phyloP scores from a whole-genome alignment of 2,329 filamentous ascomycete species.

The Tolypocladium sp. region DNA sequence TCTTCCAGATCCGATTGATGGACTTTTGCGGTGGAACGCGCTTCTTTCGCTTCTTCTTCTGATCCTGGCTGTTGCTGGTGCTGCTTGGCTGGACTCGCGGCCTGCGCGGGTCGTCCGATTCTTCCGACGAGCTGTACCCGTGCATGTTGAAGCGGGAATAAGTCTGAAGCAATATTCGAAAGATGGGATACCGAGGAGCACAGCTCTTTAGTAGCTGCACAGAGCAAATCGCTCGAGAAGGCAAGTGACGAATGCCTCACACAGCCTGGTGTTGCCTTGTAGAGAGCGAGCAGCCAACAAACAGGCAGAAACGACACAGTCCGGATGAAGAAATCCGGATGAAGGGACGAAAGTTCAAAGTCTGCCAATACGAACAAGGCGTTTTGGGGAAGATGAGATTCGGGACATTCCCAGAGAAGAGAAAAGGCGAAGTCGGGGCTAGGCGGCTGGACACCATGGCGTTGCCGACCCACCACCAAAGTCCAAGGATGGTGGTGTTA shows the following conservation, averaged over 20 bases:
- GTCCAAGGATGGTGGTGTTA: neutral
- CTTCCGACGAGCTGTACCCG: conserved; percentile 41
- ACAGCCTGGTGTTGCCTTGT: neutral
- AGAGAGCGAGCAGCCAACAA: neutral
- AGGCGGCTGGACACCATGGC: neutral
- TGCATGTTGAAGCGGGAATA: conserved; percentile 17
- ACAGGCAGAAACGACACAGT: neutral
- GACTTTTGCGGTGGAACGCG: conserved; percentile 53
- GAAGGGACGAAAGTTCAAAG: neutral
- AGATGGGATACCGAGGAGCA: neutral
- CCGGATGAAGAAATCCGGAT: neutral
- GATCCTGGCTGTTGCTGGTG: conserved; percentile 22
- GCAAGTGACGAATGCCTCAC: neutral
- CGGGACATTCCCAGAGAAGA: neutral
- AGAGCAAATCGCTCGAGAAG: too few relatives aligned
- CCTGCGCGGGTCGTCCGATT: conserved; percentile 36
- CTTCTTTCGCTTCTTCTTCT: conserved; percentile 50
- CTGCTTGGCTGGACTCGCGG: conserved; percentile 23
- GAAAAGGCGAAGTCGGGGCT: neutral
- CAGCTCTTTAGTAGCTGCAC: neutral
- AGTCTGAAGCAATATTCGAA: neutral
- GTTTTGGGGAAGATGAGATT: neutral
- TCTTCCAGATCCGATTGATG: conserved; percentile 59
- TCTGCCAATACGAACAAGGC: neutral
- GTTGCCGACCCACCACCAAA: neutral